Evolutionary conservation across 1,284 basidiomycete species (phyloP).

Genomic region (Mycosarcoma maydis): DNA sequence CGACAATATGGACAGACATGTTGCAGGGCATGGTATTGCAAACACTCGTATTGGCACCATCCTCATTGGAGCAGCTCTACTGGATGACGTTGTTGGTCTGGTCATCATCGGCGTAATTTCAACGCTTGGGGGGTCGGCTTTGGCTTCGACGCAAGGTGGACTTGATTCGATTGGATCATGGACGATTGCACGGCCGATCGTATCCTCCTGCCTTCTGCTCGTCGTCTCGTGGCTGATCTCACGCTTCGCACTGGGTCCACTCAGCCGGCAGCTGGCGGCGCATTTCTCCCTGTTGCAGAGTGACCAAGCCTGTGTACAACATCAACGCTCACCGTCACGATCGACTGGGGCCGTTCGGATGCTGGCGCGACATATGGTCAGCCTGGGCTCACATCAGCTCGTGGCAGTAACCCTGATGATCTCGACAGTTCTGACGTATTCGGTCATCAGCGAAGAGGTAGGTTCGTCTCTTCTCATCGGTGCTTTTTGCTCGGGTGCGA

Average conservation of each 20-base stretch:
- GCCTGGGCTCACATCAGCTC: slow-evolving; percentile 6
- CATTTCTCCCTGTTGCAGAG: neutral
- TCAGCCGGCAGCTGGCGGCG: neutral
- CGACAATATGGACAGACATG: slow-evolving; percentile 6
- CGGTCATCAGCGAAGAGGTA: slow-evolving; percentile 25
- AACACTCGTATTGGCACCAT: slow-evolving; percentile 71
- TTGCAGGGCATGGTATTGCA: slow-evolving; percentile 64
- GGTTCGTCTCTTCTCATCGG: slow-evolving; percentile 70
- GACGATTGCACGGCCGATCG: slow-evolving; percentile 69
- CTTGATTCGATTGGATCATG: slow-evolving; percentile 54
- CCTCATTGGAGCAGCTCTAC: slow-evolving; percentile 71
- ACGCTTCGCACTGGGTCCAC: slow-evolving; percentile 6
- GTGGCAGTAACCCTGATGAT: slow-evolving; percentile 7
- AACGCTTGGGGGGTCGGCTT: slow-evolving; percentile 61
- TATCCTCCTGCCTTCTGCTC: slow-evolving; percentile 68
- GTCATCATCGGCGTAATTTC: slow-evolving; percentile 71
- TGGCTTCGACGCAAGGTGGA: neutral
- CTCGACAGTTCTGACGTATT: slow-evolving; percentile 16
- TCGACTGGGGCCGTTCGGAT: neutral
- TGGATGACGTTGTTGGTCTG: slow-evolving; percentile 73
- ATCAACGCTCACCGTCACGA: too few relatives aligned
- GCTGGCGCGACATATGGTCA: neutral
- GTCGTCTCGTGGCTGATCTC: slow-evolving; percentile 42
- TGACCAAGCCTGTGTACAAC: neutral
- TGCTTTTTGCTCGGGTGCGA: slow-evolving; percentile 69